phyloP scores from a whole-genome alignment of 2,329 filamentous ascomycete species.

The Penicillium sp. region DNA sequence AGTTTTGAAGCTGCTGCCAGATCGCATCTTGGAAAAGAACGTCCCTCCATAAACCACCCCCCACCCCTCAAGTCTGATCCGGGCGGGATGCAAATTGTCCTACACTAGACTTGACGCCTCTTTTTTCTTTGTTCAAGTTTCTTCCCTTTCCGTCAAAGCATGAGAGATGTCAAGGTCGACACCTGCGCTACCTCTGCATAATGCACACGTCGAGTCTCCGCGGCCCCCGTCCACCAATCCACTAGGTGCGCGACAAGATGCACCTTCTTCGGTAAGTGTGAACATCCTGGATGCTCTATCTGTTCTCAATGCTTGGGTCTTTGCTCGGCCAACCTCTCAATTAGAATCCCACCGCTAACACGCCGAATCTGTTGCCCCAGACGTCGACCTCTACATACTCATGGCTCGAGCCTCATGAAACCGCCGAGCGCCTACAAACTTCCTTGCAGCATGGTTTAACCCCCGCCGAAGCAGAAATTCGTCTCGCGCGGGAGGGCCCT shows the following conservation, averaged over 20 bases:
- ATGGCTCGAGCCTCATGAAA: slow-evolving; percentile 69
- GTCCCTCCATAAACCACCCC: slow-evolving; percentile 8
- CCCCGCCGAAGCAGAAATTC: slow-evolving; percentile 71
- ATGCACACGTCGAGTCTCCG: slow-evolving; percentile 39
- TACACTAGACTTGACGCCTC: slow-evolving; percentile 15
- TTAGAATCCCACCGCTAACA: slow-evolving; percentile 16
- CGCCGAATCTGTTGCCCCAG: slow-evolving; percentile 22
- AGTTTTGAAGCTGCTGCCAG: slow-evolving; percentile 24
- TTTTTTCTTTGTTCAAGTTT: slow-evolving; percentile 1
- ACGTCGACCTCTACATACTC: slow-evolving; percentile 51
- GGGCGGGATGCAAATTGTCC: slow-evolving; percentile 28
- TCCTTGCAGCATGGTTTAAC: slow-evolving; percentile 80
- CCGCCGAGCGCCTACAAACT: slow-evolving; percentile 70
- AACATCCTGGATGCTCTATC: not conserved
- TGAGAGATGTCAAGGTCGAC: slow-evolving; percentile 62
- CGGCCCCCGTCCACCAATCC: slow-evolving; percentile 30
- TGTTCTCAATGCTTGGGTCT: not conserved
- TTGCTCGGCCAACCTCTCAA: not conserved
- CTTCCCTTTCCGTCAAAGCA: slow-evolving; percentile 25
- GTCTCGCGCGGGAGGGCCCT: slow-evolving; percentile 74
- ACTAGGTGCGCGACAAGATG: slow-evolving; percentile 26
- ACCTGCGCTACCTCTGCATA: slow-evolving; percentile 55
- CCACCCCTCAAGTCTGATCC: slow-evolving; percentile 8
- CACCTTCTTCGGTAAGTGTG: slow-evolving; percentile 34
- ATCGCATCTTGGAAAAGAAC: slow-evolving; percentile 28